Percentiles rank a stretch among this genome's conserved stretches.
Conservation (phyloP, 2,329 filamentous ascomycete species). For the Ceratocystis destructans region DNA sequence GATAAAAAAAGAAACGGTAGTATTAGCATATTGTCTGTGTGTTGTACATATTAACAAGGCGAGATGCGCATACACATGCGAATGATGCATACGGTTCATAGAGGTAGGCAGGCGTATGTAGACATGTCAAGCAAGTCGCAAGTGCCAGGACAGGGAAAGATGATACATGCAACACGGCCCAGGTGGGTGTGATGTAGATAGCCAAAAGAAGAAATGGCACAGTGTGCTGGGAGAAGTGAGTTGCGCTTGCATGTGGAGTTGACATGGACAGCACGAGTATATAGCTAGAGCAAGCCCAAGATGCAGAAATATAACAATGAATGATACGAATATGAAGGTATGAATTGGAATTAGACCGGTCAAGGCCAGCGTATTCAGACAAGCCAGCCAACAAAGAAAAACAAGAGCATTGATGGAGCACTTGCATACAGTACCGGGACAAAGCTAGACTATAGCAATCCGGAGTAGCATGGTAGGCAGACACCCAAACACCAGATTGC, state of each 20-base stretch:
- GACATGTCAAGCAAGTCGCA: not conserved
- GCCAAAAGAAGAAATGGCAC: not conserved
- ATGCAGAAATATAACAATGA: not conserved
- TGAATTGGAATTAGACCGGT: not conserved
- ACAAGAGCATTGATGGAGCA: not conserved
- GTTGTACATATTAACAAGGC: conserved; percentile 1
- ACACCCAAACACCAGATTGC: not conserved
- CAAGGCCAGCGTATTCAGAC: not conserved
- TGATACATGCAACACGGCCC: not conserved
- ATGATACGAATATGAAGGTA: not conserved
- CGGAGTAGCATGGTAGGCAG: not conserved
- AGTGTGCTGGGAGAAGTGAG: not conserved
- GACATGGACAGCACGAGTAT: not conserved
- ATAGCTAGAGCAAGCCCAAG: not conserved
- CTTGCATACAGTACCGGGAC: no score
- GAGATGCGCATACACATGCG: not conserved
- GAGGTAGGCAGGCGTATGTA: not conserved
- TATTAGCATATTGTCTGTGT: not conserved
- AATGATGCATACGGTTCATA: not conserved
- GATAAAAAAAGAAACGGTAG: not conserved
- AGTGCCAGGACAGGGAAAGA: not conserved
- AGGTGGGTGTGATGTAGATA: not conserved
- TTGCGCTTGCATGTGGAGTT: not conserved
- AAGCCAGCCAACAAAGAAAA: not conserved
- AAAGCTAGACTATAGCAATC: no score